These are phyloP conservation scores for Dionaea muscipula DNA, from an alignment of 179 eudicot species.

Conservation along the genomic window DNA sequence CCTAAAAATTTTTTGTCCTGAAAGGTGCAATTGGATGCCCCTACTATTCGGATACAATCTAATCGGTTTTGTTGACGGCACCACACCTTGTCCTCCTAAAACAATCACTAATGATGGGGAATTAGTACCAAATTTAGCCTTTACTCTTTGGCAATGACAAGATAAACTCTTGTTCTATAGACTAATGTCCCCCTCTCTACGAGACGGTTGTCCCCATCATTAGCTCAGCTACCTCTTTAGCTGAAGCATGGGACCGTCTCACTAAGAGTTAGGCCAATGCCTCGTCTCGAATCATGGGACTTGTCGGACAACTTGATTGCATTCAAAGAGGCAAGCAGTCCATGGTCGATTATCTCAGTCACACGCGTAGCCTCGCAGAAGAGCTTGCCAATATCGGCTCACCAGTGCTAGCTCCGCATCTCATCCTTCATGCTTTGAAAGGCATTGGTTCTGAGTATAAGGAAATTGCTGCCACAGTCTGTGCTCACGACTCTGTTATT, in stretches of 20 bases:
- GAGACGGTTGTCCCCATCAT: no score
- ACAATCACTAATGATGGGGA: not conserved
- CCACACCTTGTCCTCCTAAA: not conserved
- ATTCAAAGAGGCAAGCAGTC: not conserved
- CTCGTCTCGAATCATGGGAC: not conserved
- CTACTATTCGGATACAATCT: not conserved
- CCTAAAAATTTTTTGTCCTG: not conserved
- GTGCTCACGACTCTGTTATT: not conserved
- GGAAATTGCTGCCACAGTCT: not conserved
- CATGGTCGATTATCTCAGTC: not conserved
- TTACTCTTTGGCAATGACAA: not conserved
- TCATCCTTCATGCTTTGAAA: not conserved
- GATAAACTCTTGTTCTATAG: no score
- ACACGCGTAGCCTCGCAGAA: not conserved
- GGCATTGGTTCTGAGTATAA: not conserved
- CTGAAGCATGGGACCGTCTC: no score
- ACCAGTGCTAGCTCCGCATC: not conserved
- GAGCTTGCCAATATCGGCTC: constrained; percentile 2
- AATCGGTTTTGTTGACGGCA: not conserved
- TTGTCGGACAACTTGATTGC: not conserved
- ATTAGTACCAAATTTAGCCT: not conserved
- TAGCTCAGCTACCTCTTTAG: no score
- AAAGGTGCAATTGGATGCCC: not conserved
- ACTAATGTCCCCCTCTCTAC: no score
- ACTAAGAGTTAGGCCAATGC: no score